Base-by-base conservation (phyloP, 306 rosid genomes). In the Dalbergia cochinchinensis region DNA sequence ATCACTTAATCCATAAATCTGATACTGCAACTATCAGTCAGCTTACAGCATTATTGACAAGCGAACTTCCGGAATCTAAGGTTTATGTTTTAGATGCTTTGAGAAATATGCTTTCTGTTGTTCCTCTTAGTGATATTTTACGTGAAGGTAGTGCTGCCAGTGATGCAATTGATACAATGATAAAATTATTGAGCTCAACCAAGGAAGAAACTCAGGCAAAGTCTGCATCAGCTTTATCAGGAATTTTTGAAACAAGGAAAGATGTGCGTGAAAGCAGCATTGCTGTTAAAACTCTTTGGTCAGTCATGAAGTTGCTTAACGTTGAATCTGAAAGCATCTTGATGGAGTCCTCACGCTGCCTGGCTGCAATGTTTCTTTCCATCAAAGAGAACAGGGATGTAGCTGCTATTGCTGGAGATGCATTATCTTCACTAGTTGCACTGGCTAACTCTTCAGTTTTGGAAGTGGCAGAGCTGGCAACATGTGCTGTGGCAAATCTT, bases 61-160 rank as follows among this genome's bases (percentile, higher is more conserved):
- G 98, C 84, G 98, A 95, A 84, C 92, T 91, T 65, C 99, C 99
- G 20, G 99, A 95, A 85, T 92, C 99, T 60, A 95, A 95, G 87
- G 92, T 84, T 48, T 91, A 91, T 83, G 96, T 92, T 48, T 88
- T 95, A 89, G 98, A 95, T 89, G 99, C 99, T 86, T 88, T 95
- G 83, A 91, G 83, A 83, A 91, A 92, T 84, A 95, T 95, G 99
- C 94, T 95, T 80, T 95, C 98, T n/a, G 94, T 92, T 85, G 96
- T 87, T 76, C 85, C 98, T 44, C 94, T 95, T 79, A 80, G 86
- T 77, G 98, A 92, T 82, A 90, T 95, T 87, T 79, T 91, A 78
- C 97, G 92, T 68, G 99, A 91, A 84, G 97, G 98, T 72, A 95
- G 97, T 87, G 99, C 99, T 87, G 90, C 99, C 3, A 91, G 88